These are phyloP conservation scores for Aureobasidium pullulans DNA, from an alignment of 2,329 filamentous ascomycete genomes.

Conservation along the genomic window DNA sequence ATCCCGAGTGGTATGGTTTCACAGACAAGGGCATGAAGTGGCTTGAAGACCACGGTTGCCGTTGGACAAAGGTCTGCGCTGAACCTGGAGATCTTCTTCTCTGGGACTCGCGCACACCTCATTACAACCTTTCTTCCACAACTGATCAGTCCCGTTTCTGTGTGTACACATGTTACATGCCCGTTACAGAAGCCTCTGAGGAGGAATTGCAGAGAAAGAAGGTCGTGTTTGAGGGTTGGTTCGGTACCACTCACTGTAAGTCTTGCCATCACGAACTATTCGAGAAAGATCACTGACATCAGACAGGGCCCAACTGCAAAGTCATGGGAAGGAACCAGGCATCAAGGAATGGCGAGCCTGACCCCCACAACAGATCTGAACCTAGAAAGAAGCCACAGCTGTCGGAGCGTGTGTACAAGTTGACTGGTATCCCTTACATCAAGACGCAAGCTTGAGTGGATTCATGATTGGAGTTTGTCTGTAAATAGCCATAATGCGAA, in stretches of 20 bases:
- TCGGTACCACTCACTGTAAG: slow-evolving; percentile 27
- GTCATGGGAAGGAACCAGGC: slow-evolving; percentile 27
- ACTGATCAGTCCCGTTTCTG: slow-evolving; percentile 25
- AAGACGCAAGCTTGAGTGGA: slow-evolving; percentile 9
- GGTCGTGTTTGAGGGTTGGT: slow-evolving; percentile 24
- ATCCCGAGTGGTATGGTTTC: slow-evolving; percentile 29
- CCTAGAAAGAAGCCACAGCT: slow-evolving; percentile 35
- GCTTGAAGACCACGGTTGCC: slow-evolving; percentile 20
- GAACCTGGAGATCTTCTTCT: slow-evolving; percentile 18
- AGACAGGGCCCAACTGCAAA: slow-evolving; percentile 23
- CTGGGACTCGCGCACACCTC: slow-evolving; percentile 22
- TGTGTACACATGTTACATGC: slow-evolving; percentile 32
- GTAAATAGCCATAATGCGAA: no score
- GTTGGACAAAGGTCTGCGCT: slow-evolving; percentile 17
- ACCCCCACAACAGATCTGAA: slow-evolving; percentile 30
- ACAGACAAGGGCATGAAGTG: slow-evolving; percentile 20
- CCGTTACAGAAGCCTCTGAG: slow-evolving; percentile 27
- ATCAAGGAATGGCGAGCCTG: slow-evolving; percentile 25
- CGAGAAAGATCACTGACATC: neutral
- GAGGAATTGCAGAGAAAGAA: slow-evolving; percentile 29
- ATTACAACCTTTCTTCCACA: slow-evolving; percentile 27
- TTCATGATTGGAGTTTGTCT: no score
- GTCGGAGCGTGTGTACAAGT: slow-evolving; percentile 36
- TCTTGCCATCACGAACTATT: neutral
- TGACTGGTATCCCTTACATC: slow-evolving; percentile 44